Percentiles rank a stretch among this genome's conserved stretches.
Evolutionary conservation across 2,329 filamentous ascomycete species (phyloP).

Genomic region (Nannizziopsis arthrosporioides): DNA sequence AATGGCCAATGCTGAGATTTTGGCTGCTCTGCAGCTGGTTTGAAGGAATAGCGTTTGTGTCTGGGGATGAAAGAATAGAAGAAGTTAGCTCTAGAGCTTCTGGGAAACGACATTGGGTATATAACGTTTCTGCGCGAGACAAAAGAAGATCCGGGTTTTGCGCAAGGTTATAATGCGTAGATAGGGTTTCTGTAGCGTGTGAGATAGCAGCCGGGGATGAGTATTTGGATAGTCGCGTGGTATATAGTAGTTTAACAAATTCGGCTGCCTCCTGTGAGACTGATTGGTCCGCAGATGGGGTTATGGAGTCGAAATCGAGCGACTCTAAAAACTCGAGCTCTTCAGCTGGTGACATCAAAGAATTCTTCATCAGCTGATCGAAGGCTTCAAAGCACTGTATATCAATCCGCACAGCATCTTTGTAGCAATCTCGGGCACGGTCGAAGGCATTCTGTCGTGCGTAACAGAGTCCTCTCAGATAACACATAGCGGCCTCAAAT

Average conservation of each 20-base stretch:
- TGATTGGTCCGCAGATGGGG: slow-evolving; percentile 47
- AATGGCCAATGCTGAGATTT: slow-evolving; percentile 33
- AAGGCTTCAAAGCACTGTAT: slow-evolving; percentile 98
- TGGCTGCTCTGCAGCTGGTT: slow-evolving; percentile 20
- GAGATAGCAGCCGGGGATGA: slow-evolving; percentile 73
- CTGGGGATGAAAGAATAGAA: slow-evolving; percentile 68
- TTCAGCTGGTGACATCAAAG: slow-evolving; percentile 75
- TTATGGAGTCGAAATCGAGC: slow-evolving; percentile 78
- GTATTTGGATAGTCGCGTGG: slow-evolving; percentile 89
- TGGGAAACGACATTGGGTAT: slow-evolving; percentile 86
- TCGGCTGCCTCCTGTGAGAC: slow-evolving; percentile 75
- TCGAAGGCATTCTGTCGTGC: slow-evolving; percentile 97
- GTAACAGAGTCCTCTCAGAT: slow-evolving; percentile 82
- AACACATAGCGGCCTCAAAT: slow-evolving; percentile 96
- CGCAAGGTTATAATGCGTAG: slow-evolving; percentile 81
- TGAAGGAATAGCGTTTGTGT: slow-evolving; percentile 60
- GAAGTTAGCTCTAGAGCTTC: slow-evolving; percentile 77
- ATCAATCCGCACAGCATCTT: slow-evolving; percentile 90
- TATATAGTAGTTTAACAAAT: slow-evolving; percentile 94
- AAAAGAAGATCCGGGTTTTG: slow-evolving; percentile 83
- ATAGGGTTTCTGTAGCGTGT: slow-evolving; percentile 76
- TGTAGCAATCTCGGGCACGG: slow-evolving; percentile 95
- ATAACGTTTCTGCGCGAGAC: slow-evolving; percentile 78
- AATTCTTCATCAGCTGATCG: slow-evolving; percentile 94
- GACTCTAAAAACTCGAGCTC: slow-evolving; percentile 83